Conservation (phyloP, 495 filamentous ascomycete genomes). For the Xylaria cubensis region DNA sequence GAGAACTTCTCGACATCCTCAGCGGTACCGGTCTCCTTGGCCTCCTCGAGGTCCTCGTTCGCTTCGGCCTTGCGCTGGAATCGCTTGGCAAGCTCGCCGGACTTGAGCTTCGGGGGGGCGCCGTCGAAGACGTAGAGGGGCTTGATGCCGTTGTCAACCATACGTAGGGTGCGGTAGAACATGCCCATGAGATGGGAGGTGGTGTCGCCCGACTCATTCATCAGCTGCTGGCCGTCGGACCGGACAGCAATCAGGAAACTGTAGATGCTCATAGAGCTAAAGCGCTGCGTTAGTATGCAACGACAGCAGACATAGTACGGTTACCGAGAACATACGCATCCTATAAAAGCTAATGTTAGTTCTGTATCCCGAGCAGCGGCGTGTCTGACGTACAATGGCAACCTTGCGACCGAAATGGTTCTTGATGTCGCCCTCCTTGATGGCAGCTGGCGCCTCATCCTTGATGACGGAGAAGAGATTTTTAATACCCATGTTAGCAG, state of each 20-base stretch:
- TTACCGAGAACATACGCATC: slow-evolving; percentile 76
- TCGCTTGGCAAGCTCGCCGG: slow-evolving; percentile 92
- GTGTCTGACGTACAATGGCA: slow-evolving; percentile 74
- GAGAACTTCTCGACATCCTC: slow-evolving; percentile 99
- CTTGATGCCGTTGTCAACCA: slow-evolving; percentile 98
- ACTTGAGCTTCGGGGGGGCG: slow-evolving; percentile 94
- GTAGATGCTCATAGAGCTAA: slow-evolving; percentile 97
- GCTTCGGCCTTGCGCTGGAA: slow-evolving; percentile 91
- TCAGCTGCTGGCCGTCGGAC: slow-evolving; percentile 94
- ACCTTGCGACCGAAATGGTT: slow-evolving; percentile 97
- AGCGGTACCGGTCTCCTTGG: slow-evolving; percentile 95
- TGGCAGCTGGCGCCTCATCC: slow-evolving; percentile 90
- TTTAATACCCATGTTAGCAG: slow-evolving; percentile 85
- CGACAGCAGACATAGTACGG: background rate
- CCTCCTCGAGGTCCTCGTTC: slow-evolving; percentile 85
- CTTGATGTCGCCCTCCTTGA: slow-evolving; percentile 97
- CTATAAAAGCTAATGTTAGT: slow-evolving; percentile 47
- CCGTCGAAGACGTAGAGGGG: slow-evolving; percentile 98
- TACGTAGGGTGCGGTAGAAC: slow-evolving; percentile 98
- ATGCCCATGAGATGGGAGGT: slow-evolving; percentile 99
- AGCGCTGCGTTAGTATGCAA: slow-evolving; percentile 35
- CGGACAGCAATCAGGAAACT: slow-evolving; percentile 97
- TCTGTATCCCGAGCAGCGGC: slow-evolving; percentile 2
- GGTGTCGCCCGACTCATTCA: slow-evolving; percentile 90
- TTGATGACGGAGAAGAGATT: slow-evolving; percentile 84